These are phyloP conservation scores for Silene uniflora DNA, from an alignment of 148 eudicot genomes.

Conservation along the genomic window DNA sequence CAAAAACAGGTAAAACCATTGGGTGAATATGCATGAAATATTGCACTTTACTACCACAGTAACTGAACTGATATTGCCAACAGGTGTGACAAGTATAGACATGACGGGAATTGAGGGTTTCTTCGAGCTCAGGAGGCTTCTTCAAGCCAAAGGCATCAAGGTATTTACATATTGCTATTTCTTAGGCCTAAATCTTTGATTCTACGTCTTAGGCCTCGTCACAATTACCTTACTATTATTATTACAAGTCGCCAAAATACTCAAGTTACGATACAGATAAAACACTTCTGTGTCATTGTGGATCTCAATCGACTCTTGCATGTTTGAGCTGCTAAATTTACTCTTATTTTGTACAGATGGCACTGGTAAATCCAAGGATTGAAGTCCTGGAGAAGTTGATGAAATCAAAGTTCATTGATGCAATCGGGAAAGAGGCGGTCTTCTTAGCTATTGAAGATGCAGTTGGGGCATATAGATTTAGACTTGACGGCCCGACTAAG, in stretches of 20 bases:
- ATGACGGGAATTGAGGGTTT: slow-evolving; percentile 79
- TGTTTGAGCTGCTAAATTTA: neutral
- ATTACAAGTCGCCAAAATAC: neutral
- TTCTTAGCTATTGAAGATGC: slow-evolving; percentile 63
- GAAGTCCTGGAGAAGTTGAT: slow-evolving; percentile 75
- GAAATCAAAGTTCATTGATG: slow-evolving; percentile 46
- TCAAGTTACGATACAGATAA: neutral
- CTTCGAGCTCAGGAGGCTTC: slow-evolving; percentile 44
- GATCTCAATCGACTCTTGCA: neutral
- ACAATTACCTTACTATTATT: neutral
- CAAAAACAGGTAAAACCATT: too few species aligned
- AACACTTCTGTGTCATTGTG: too few species aligned
- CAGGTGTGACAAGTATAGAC: slow-evolving; percentile 84
- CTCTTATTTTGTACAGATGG: slow-evolving; percentile 33
- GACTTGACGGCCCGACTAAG: slow-evolving; percentile 36
- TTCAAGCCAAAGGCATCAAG: slow-evolving; percentile 50
- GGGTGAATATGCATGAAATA: too few species aligned
- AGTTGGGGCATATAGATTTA: slow-evolving; percentile 49
- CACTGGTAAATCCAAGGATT: slow-evolving; percentile 64
- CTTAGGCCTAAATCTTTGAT: neutral
- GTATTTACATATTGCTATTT: slow-evolving; percentile 20
- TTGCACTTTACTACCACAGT: too few species aligned
- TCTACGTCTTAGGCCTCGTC: too few species aligned
- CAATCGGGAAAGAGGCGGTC: slow-evolving; percentile 57
- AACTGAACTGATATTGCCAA: neutral